Evolutionary conservation across 2,329 filamentous ascomycete genomes (phyloP).

Genomic region (Fusarium nanum): DNA sequence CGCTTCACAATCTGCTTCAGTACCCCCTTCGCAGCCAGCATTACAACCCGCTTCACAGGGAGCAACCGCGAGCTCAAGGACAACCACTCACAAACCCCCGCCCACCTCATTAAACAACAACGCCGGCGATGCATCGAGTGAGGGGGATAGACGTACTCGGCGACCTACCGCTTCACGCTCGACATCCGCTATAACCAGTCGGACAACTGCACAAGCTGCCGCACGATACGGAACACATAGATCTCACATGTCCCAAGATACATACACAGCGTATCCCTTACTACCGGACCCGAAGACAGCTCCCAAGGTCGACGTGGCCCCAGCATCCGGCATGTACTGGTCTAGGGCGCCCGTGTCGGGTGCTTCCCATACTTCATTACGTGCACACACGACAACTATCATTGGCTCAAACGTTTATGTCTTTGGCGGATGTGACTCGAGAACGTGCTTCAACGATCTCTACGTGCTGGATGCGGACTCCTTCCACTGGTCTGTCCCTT

Average conservation of each 20-base stretch:
- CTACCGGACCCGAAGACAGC: conserved; percentile 67
- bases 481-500: conserved; percentile 76
- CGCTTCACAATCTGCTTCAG: conserved; percentile 49
- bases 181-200: conserved; percentile 63
- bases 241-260: conserved; percentile 51
- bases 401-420: conserved; percentile 75
- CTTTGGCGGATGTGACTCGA: conserved; percentile 75
- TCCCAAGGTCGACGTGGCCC: conserved; percentile 70
- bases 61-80: conserved; percentile 45
- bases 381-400: conserved; percentile 75
- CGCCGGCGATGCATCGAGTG: conserved; percentile 43
- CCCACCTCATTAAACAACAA: conserved; percentile 38
- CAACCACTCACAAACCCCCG: conserved; percentile 44
- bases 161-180: conserved; percentile 62
- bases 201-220: conserved; percentile 40
- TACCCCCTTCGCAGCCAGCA: conserved; percentile 59
- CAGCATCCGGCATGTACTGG: conserved; percentile 80
- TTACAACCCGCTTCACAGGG: conserved; percentile 49
- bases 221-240: conserved; percentile 28
- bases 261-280: conserved; percentile 65
- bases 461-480: conserved; percentile 77
- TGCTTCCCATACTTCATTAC: conserved; percentile 68
- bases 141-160: conserved; percentile 46
- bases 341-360: conserved; percentile 74
- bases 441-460: conserved; percentile 75